A percentile compares a stretch with the other conserved stretches of the same genome.
These are phyloP conservation scores for Saccharum hybrid DNA, from an alignment of 202 grass and related monocot species.

Conservation along the genomic window DNA sequence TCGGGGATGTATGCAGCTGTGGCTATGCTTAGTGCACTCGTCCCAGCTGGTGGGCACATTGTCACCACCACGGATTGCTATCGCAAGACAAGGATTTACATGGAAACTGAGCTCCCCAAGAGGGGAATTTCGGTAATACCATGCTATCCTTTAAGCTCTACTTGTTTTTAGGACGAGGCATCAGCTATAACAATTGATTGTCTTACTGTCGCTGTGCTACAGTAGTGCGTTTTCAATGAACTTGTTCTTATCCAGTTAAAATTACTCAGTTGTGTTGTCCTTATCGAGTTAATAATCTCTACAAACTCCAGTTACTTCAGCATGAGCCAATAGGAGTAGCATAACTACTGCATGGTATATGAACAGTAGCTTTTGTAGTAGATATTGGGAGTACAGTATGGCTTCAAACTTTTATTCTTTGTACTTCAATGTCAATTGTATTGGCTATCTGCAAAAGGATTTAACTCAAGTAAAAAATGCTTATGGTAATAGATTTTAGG, in stretches of 20 bases:
- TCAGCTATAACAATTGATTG: neutral
- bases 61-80: slow-evolving; percentile 96
- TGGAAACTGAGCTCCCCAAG: slow-evolving; percentile 96
- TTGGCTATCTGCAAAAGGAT: neutral
- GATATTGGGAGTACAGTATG: neutral
- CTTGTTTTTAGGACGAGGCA: neutral
- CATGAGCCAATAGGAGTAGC: neutral
- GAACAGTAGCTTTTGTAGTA: neutral
- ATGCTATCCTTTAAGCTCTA: neutral
- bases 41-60: slow-evolving; percentile 89
- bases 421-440: neutral
- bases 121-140: slow-evolving; percentile 82
- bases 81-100: slow-evolving; percentile 95
- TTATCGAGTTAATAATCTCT: neutral
- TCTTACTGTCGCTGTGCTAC: neutral
- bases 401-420: neutral
- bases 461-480: neutral
- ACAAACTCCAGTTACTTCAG: slow-evolving; percentile 10
- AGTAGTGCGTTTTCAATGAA: neutral
- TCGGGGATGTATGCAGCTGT: slow-evolving; percentile 98
- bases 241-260: slow-evolving; percentile 4
- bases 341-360: neutral
- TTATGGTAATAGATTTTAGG: neutral
- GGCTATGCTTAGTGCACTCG: slow-evolving; percentile 79
- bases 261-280: neutral